Evolutionary conservation across 1,284 basidiomycete genomes (phyloP).

Genomic region (Cryptococcus sp.): DNA sequence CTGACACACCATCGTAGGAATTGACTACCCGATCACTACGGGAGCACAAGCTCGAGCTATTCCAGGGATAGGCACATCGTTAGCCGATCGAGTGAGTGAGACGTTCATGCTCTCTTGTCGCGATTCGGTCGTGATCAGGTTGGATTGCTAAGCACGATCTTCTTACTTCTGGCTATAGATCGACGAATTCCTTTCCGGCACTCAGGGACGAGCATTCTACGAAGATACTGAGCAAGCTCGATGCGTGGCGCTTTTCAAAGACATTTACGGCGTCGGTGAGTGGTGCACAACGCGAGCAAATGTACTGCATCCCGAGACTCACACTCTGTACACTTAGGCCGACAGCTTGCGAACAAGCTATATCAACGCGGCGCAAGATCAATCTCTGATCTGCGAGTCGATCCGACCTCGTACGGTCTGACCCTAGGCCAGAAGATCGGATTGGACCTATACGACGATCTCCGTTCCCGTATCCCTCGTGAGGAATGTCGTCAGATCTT

Average conservation of each 20-base stretch:
- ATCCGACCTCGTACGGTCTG: constrained; percentile 60
- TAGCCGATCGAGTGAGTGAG: constrained; percentile 66
- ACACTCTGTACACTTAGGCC: constrained; percentile 6
- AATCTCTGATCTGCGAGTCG: constrained; percentile 67
- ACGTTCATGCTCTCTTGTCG: background rate
- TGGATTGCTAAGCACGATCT: no score
- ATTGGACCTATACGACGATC: constrained; percentile 69
- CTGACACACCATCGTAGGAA: constrained; percentile 42
- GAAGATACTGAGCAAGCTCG: constrained; percentile 44
- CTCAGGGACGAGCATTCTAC: constrained; percentile 39
- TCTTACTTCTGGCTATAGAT: constrained; percentile 33
- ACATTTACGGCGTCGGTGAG: constrained; percentile 82
- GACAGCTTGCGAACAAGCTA: constrained; percentile 66
- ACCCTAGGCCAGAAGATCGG: constrained; percentile 70
- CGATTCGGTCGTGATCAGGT: background rate
- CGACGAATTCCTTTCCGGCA: constrained; percentile 46
- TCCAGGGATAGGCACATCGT: constrained; percentile 69
- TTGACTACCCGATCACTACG: constrained; percentile 65
- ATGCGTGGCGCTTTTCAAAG: constrained; percentile 61
- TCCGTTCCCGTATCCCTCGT: constrained; percentile 76
- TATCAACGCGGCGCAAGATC: constrained; percentile 74
- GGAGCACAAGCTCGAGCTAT: constrained; percentile 66
- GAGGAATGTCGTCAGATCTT: constrained; percentile 74
- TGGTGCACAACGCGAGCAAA: constrained; percentile 7
- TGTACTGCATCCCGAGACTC: constrained; percentile 3